A percentile compares a stretch with the other conserved stretches of the same genome.
Conservation (phyloP, 352 stramenopile genomes). For the Phytophthora nicotianae region DNA sequence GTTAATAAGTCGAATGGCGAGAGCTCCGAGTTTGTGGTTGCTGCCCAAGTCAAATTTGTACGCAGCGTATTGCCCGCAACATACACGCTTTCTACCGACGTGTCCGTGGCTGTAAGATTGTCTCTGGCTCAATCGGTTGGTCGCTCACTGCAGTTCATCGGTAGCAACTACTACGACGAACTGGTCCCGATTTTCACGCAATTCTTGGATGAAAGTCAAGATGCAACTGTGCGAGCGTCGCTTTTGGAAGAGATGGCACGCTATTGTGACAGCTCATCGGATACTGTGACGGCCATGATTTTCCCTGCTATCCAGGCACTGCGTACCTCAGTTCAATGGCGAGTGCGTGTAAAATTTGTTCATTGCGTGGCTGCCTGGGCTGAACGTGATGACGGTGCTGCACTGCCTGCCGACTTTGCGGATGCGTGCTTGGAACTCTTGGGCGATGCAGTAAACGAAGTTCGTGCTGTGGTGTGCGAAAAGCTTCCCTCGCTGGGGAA, state of each 20-base stretch:
- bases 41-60: slow-evolving; percentile 81
- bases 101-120: slow-evolving; percentile 78
- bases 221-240: slow-evolving; percentile 75
- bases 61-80: slow-evolving; percentile 78
- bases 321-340: slow-evolving; percentile 73
- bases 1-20: slow-evolving; percentile 9
- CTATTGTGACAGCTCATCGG: slow-evolving; percentile 70
- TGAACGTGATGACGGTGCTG: slow-evolving; percentile 60
- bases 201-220: slow-evolving; percentile 81
- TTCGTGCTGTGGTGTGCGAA: slow-evolving; percentile 65
- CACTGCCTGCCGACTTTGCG: slow-evolving; percentile 70
- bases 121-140: slow-evolving; percentile 78
- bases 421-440: slow-evolving; percentile 74
- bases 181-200: slow-evolving; percentile 86
- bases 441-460: slow-evolving; percentile 71
- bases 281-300: slow-evolving; percentile 72
- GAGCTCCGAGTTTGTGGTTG: slow-evolving; percentile 46
- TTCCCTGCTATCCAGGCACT: slow-evolving; percentile 74
- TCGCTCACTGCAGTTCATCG: slow-evolving; percentile 72
- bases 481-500: slow-evolving; percentile 69
- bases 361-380: slow-evolving; percentile 85
- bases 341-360: slow-evolving; percentile 86
- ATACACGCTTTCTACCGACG: slow-evolving; percentile 76
- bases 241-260: slow-evolving; percentile 85
- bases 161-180: slow-evolving; percentile 75